These are phyloP conservation scores for Murraya koenigii DNA, from an alignment of 345 rosid genomes.

Conservation along the genomic window DNA sequence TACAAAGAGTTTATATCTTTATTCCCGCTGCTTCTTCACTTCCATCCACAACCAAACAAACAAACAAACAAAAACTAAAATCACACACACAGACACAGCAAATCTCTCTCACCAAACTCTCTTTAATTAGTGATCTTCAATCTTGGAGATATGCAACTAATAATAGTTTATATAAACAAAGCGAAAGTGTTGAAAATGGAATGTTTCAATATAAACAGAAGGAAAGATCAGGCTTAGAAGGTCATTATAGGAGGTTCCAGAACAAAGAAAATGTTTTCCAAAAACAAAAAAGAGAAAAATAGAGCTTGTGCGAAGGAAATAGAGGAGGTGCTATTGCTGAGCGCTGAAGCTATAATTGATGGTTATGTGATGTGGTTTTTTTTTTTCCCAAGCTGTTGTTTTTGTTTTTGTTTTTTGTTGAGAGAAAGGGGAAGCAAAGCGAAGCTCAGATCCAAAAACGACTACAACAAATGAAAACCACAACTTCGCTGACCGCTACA, in stretches of 20 bases:
- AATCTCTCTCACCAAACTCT: background rate
- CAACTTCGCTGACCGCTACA: slow-evolving; percentile 38
- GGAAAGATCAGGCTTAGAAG: slow-evolving; percentile 29
- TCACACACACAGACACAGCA: background rate
- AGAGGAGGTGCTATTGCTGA: background rate
- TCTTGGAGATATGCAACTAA: background rate
- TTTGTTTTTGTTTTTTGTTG: background rate
- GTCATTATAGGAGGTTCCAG: slow-evolving; percentile 35
- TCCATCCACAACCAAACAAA: slow-evolving; percentile 8
- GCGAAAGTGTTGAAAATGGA: background rate
- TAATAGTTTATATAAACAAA: background rate
- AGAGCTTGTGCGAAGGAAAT: background rate
- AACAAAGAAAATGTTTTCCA: slow-evolving; percentile 9
- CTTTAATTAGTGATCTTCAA: background rate
- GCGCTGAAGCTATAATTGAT: slow-evolving; percentile 10
- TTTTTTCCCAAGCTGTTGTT: background rate
- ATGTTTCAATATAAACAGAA: slow-evolving; percentile 8
- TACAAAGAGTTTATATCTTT: background rate
- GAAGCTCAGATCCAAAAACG: slow-evolving; percentile 30
- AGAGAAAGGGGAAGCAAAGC: background rate
- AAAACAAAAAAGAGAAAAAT: background rate
- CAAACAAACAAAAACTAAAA: background rate
- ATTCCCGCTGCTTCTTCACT: slow-evolving; percentile 10
- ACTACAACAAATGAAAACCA: slow-evolving; percentile 37
- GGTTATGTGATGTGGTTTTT: background rate